phyloP scores from a whole-genome alignment of 352 stramenopile species.

The Globisporangium nodosum region DNA sequence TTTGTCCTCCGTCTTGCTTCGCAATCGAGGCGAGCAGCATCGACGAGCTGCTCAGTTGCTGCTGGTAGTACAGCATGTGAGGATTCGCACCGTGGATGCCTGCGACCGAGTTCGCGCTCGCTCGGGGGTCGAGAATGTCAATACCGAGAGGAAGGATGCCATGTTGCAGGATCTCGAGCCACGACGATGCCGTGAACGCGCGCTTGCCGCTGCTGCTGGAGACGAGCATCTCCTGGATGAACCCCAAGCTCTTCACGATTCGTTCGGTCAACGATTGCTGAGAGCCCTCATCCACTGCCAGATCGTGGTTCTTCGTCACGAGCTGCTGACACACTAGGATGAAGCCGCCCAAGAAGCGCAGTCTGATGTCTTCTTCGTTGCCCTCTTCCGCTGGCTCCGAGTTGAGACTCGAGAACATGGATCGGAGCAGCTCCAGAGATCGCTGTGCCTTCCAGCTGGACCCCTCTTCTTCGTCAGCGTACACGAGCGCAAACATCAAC shows the following conservation, averaged over 20 bases:
- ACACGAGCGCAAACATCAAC: constrained; percentile 52
- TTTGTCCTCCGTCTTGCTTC: background rate
- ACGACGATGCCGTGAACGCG: constrained; percentile 35
- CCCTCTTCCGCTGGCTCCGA: constrained; percentile 26
- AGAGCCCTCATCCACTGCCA: constrained; percentile 11
- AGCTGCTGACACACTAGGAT: constrained; percentile 42
- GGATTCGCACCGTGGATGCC: background rate
- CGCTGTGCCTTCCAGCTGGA: constrained; percentile 25
- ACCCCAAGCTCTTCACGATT: constrained; percentile 36
- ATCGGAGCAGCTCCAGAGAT: constrained; percentile 43
- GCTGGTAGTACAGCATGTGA: constrained; percentile 45
- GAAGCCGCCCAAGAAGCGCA: constrained; percentile 57
- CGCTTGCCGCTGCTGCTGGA: constrained; percentile 20
- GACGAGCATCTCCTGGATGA: constrained; percentile 46
- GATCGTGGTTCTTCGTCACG: constrained; percentile 17
- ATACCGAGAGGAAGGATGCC: constrained; percentile 53
- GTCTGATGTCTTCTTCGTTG: constrained; percentile 22
- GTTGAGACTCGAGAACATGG: constrained; percentile 43
- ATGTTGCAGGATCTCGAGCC: constrained; percentile 54
- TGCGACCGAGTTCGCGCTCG: constrained; percentile 5
- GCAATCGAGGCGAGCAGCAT: background rate
- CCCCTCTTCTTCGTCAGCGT: constrained; percentile 10
- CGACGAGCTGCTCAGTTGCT: constrained; percentile 22
- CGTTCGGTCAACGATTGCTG: constrained; percentile 26
- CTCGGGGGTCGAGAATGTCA: constrained; percentile 34